A percentile compares a stretch with the other conserved stretches of the same genome.
Conservation (phyloP, 495 filamentous ascomycete species). For the Tuber borchii region DNA sequence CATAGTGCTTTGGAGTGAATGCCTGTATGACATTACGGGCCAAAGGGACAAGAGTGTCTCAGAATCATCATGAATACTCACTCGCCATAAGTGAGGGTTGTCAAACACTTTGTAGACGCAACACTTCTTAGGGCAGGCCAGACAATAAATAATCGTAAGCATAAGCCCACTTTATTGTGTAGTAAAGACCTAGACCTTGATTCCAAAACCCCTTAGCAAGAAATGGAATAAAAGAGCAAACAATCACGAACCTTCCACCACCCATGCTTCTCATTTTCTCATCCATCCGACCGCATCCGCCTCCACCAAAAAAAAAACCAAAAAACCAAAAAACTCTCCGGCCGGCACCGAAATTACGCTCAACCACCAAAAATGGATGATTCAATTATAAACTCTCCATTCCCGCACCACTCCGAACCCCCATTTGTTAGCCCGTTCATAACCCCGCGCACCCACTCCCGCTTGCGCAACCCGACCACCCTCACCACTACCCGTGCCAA, state of each 20-base stretch:
- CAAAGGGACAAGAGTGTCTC: background rate
- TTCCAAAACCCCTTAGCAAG: background rate
- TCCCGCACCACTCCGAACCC: background rate
- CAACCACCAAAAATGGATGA: background rate
- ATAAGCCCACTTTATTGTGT: background rate
- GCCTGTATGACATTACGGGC: background rate
- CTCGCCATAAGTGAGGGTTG: background rate
- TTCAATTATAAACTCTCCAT: background rate
- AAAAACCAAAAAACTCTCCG: too few species aligned
- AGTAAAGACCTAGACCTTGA: background rate
- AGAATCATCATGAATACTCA: constrained; percentile 2
- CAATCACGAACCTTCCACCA: background rate
- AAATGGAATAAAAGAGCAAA: background rate
- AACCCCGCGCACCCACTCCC: background rate
- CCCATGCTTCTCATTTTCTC: background rate
- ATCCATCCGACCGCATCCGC: background rate
- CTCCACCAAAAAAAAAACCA: background rate
- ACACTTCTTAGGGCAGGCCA: background rate
- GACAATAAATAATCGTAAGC: background rate
- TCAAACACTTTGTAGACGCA: background rate
- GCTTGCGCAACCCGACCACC: background rate
- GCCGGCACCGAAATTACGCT: background rate
- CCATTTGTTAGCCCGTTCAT: background rate
- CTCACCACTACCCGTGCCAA: background rate
- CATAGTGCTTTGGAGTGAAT: background rate